Evolutionary conservation across 441 rosid genomes (phyloP).

Genomic region (Populus hybrid): DNA sequence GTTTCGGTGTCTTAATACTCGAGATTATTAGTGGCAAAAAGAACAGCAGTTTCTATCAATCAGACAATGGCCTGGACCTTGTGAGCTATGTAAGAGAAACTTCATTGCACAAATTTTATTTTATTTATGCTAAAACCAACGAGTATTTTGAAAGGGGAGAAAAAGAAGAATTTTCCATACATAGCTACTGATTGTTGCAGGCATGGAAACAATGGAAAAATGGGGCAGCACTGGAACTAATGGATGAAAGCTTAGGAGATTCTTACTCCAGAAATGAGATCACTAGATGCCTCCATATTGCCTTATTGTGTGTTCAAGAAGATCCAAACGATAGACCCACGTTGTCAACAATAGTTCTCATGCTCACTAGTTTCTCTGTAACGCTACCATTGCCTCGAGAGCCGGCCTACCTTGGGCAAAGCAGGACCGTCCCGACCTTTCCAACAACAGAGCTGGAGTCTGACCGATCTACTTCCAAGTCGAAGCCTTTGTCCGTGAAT

Average conservation of each 20-base stretch:
- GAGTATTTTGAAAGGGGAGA: no score
- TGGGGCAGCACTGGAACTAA: not conserved
- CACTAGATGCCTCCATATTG: conserved; percentile 47
- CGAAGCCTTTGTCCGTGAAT: no score
- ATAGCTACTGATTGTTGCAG: not conserved
- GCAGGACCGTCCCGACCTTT: not conserved
- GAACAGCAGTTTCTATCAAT: not conserved
- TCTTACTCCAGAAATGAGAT: conserved; percentile 39
- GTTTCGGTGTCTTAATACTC: conserved; percentile 23
- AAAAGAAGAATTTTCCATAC: no score
- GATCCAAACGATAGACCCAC: conserved; percentile 38
- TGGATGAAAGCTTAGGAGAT: conserved; percentile 6
- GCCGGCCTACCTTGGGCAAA: conserved; percentile 26
- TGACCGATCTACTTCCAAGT: no score
- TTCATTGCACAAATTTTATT: not conserved
- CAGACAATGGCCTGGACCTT: conserved; percentile 3
- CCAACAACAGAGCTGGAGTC: no score
- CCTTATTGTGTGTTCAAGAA: conserved; percentile 52
- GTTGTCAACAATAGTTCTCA: conserved; percentile 37
- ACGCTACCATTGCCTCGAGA: conserved; percentile 31
- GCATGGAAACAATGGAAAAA: conserved; percentile 15
- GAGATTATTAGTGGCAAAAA: conserved; percentile 22
- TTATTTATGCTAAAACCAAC: not conserved
- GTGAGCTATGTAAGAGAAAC: conserved; percentile 16
- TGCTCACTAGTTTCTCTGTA: conserved; percentile 39